Evolutionary conservation across 177 flowering plant genomes (phyloP).

Genomic region (Vitis hybrid): DNA sequence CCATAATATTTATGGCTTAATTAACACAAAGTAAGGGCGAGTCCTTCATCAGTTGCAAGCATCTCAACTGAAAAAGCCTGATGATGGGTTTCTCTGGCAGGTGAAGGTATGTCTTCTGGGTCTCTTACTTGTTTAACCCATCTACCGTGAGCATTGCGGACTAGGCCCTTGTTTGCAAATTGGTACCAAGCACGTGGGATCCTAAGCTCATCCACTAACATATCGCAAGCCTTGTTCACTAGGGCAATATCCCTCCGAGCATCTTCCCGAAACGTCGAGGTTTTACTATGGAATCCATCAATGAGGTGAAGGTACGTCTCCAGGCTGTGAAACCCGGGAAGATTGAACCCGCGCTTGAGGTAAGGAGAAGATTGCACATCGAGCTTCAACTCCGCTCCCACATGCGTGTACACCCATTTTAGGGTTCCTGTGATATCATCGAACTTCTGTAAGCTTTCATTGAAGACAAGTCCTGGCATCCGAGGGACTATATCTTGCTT

Average conservation of each 20-base stretch:
- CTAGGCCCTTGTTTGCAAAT: too few relatives aligned
- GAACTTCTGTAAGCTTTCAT: constrained; percentile 12
- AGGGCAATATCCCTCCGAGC: constrained; percentile 18
- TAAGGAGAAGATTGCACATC: constrained; percentile 17
- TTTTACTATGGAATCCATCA: constrained; percentile 17
- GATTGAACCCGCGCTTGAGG: constrained; percentile 12
- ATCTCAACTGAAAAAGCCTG: too few relatives aligned
- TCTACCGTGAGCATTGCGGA: too few relatives aligned
- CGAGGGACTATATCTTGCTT: constrained; percentile 27
- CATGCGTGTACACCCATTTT: constrained; percentile 25
- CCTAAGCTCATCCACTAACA: too few relatives aligned
- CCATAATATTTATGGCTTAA: too few relatives aligned
- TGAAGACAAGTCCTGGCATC: constrained; percentile 23
- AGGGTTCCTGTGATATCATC: constrained; percentile 12
- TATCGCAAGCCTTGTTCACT: too few relatives aligned
- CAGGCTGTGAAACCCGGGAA: constrained; percentile 18
- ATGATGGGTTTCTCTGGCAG: too few relatives aligned
- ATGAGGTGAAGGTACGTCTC: constrained; percentile 28
- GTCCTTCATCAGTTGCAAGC: too few relatives aligned
- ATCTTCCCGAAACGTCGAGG: constrained; percentile 4
- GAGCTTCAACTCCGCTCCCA: constrained; percentile 22
- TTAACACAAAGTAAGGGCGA: too few relatives aligned
- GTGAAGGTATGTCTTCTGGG: too few relatives aligned
- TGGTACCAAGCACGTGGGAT: too few relatives aligned
- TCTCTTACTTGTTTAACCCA: too few relatives aligned